Percentiles rank a stretch among this genome's conserved stretches.
Evolutionary conservation across 345 rosid genomes (phyloP).

Genomic region (Eucalyptus regnans): DNA sequence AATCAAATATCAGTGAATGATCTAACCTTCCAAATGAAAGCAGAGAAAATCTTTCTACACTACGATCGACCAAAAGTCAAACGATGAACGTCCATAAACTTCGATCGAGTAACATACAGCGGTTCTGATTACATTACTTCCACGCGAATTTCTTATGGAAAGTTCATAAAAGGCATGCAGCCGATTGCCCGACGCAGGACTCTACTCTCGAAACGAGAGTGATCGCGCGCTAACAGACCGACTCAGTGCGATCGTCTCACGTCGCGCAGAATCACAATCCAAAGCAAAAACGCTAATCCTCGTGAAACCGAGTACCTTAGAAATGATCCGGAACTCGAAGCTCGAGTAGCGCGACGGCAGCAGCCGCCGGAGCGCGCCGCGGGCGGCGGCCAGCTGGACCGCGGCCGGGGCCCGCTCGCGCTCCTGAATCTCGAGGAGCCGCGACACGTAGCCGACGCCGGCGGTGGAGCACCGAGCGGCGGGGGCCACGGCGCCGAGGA

Average conservation of each 20-base stretch:
- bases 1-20: not conserved
- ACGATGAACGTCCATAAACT: not conserved
- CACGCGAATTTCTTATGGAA: not conserved
- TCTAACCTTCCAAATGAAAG: not conserved
- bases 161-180: not conserved
- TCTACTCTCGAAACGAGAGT: not conserved
- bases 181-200: not conserved
- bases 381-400: conserved; percentile 46
- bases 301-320: conserved; percentile 17
- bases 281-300: not conserved
- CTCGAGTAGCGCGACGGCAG: conserved; percentile 42
- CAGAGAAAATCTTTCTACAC: not conserved
- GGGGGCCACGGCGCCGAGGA: not conserved
- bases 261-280: not conserved
- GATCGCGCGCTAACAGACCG: not conserved
- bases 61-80: not conserved
- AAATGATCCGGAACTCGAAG: conserved; percentile 42
- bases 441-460: conserved; percentile 52
- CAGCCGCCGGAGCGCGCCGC: conserved; percentile 39
- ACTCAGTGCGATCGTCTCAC: not conserved
- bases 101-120: not conserved
- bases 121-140: not conserved
- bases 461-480: conserved; percentile 25
- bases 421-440: conserved; percentile 49
- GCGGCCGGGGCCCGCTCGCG: conserved; percentile 49